These are phyloP conservation scores for Coemansia sp. DNA, from an alignment of 192 early-diverging fungal species.

Conservation along the genomic window DNA sequence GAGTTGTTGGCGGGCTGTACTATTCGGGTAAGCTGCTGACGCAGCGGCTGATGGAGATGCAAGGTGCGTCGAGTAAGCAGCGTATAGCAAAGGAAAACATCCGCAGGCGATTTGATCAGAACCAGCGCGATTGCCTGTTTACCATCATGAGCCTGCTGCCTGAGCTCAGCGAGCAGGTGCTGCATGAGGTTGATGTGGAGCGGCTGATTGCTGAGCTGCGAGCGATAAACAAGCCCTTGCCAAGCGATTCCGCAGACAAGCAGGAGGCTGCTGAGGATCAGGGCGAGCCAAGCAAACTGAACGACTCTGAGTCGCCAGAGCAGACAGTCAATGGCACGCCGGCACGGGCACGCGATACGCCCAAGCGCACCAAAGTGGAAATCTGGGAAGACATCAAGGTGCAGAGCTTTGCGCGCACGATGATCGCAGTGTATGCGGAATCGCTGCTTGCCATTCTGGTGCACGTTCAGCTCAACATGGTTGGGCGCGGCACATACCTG, in stretches of 20 bases:
- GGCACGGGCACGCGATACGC: neutral
- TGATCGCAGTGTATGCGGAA: conserved; percentile 81
- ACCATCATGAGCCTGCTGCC: conserved; percentile 82
- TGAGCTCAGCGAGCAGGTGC: conserved; percentile 72
- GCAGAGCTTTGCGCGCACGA: conserved; percentile 81
- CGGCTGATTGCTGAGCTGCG: conserved; percentile 51
- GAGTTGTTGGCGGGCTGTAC: conserved; percentile 69
- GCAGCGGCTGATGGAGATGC: conserved; percentile 70
- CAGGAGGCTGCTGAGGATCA: neutral
- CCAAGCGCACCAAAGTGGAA: conserved; percentile 60
- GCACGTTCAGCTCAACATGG: conserved; percentile 82
- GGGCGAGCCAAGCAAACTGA: too few relatives aligned
- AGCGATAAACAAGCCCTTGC: conserved; percentile 26
- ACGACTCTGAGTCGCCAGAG: neutral
- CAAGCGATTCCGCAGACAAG: neutral
- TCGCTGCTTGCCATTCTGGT: conserved; percentile 84
- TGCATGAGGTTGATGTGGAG: conserved; percentile 80
- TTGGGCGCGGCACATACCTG: conserved; percentile 87
- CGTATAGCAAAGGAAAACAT: conserved; percentile 63
- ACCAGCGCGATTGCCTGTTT: conserved; percentile 87
- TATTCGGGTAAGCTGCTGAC: conserved; percentile 71
- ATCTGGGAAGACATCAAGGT: conserved; percentile 92
- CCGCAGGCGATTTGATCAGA: conserved; percentile 88
- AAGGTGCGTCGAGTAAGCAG: conserved; percentile 63
- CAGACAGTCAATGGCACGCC: neutral